phyloP scores from a whole-genome alignment of 1,284 basidiomycete species.

The Xanthoconium separans region DNA sequence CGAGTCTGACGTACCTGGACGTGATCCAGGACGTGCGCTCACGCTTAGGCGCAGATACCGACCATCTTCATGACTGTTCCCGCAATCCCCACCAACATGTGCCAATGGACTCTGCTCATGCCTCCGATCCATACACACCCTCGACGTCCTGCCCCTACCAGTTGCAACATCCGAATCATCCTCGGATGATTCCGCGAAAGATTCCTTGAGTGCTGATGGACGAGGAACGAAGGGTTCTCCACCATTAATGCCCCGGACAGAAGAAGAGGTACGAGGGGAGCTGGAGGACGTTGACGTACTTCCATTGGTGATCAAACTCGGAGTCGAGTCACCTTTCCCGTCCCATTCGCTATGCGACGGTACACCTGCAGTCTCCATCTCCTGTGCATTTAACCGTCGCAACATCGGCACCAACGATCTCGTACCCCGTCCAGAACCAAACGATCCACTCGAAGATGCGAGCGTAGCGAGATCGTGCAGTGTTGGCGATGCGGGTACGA shows the following conservation, averaged over 20 bases:
- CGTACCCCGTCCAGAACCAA: neutral
- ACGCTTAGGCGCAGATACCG: neutral
- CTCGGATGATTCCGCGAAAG: constrained; percentile 19
- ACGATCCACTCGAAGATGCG: constrained; percentile 7
- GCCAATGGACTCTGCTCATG: constrained; percentile 12
- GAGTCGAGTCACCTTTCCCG: constrained; percentile 19
- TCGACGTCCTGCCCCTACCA: neutral
- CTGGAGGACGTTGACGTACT: constrained; percentile 20
- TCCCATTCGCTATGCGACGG: constrained; percentile 5
- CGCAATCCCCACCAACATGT: neutral
- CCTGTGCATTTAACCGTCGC: constrained; percentile 16
- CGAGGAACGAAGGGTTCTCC: constrained; percentile 14
- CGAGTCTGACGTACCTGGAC: constrained; percentile 23
- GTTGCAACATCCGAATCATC: constrained; percentile 11
- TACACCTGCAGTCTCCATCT: neutral
- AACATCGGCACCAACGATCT: constrained; percentile 20
- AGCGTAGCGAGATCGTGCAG: constrained; percentile 9
- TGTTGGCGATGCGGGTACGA: constrained; percentile 7
- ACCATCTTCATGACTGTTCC: constrained; percentile 8
- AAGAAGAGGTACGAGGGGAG: constrained; percentile 9
- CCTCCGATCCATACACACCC: constrained; percentile 7
- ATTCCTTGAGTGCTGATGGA: constrained; percentile 25
- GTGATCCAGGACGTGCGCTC: constrained; percentile 2
- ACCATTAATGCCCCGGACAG: neutral
- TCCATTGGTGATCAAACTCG: constrained; percentile 24